phyloP scores from a whole-genome alignment of 208 protist species.

The Leishmania tropica region DNA sequence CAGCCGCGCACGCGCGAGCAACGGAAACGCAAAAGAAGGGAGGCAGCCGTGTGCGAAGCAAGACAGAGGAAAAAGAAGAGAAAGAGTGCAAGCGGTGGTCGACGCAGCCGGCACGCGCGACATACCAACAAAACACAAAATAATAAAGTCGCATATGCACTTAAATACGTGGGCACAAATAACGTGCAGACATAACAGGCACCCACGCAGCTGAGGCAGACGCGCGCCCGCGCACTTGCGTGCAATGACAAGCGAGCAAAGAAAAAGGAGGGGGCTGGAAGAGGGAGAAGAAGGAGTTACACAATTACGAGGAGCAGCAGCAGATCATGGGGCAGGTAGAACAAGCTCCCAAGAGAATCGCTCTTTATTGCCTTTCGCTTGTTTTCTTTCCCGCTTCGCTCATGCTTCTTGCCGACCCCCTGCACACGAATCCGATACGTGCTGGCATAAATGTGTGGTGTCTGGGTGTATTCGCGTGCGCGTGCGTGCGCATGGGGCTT shows the following conservation, averaged over 20 bases:
- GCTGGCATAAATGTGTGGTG: not conserved
- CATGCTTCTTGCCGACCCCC: not conserved
- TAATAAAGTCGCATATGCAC: constrained; percentile 1
- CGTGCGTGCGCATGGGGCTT: not conserved
- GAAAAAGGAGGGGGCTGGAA: not conserved
- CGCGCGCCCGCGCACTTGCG: too few species aligned
- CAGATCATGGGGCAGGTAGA: not conserved
- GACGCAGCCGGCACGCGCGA: not conserved
- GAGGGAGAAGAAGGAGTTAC: not conserved
- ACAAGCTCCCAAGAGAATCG: not conserved
- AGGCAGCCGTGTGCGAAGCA: not conserved
- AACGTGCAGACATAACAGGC: not conserved
- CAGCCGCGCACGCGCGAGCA: not conserved
- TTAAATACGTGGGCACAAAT: not conserved
- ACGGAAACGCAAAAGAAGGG: not conserved
- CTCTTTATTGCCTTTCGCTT: not conserved
- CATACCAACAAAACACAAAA: not conserved
- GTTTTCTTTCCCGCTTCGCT: not conserved
- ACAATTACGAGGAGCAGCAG: not conserved
- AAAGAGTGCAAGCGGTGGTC: not conserved
- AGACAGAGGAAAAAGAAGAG: not conserved
- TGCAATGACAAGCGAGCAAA: not conserved
- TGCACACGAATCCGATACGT: not conserved
- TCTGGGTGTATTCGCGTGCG: not conserved
- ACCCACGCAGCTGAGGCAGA: not conserved